phyloP scores from a whole-genome alignment of 73 alveolate species.

The Blepharisma stoltei region DNA sequence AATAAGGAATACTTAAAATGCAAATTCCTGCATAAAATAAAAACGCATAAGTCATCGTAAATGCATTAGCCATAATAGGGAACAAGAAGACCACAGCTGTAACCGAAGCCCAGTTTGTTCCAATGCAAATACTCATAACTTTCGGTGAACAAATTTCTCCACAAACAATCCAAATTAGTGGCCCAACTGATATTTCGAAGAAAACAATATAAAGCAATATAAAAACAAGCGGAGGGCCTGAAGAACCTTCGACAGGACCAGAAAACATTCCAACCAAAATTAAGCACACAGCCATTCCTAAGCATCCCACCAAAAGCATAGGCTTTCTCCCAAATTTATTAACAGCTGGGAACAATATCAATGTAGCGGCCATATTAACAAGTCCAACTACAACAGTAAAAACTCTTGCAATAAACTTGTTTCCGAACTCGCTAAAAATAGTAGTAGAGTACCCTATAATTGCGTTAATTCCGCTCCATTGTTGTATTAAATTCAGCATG shows the following conservation, averaged over 20 bases:
- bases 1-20: background rate
- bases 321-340: slow-evolving; percentile 6
- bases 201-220: background rate
- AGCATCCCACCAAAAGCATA: background rate
- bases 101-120: background rate
- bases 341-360: background rate
- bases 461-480: slow-evolving; percentile 5
- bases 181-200: background rate
- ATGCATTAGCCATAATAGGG: background rate
- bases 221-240: background rate
- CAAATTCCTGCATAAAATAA: background rate
- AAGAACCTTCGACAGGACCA: background rate
- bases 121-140: background rate
- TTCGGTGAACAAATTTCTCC: background rate
- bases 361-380: background rate
- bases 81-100: background rate
- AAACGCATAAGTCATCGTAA: background rate
- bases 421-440: background rate
- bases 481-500: background rate
- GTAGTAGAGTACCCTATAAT: background rate
- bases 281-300: slow-evolving; percentile 15
- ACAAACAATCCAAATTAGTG: background rate
- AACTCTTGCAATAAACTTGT: background rate
- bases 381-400: background rate
- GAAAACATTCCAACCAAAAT: background rate